These are phyloP conservation scores for Serpula lacrymans DNA, from an alignment of 768 basidiomycete genomes.

Conservation along the genomic window DNA sequence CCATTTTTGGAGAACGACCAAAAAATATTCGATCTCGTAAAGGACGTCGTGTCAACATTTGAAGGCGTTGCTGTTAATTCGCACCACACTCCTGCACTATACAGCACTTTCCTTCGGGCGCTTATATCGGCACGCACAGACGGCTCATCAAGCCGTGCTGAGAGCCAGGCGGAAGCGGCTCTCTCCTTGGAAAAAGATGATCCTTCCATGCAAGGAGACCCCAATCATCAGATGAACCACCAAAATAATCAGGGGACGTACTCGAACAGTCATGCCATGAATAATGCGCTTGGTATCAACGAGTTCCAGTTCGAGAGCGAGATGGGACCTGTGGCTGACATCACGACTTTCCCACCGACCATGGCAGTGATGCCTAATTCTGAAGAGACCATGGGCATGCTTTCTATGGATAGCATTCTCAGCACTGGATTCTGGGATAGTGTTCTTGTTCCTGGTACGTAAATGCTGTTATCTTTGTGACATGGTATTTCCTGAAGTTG, in stretches of 20 bases:
- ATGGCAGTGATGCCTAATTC: slow-evolving; percentile 56
- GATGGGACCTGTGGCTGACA: slow-evolving; percentile 82
- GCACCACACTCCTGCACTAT: slow-evolving; percentile 86
- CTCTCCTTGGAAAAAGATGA: slow-evolving; percentile 14
- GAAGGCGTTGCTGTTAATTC: slow-evolving; percentile 75
- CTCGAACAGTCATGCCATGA: slow-evolving; percentile 14
- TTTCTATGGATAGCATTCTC: slow-evolving; percentile 83
- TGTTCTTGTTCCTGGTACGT: slow-evolving; percentile 79
- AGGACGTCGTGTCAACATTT: slow-evolving; percentile 78
- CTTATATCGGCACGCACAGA: slow-evolving; percentile 56
- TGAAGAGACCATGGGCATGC: slow-evolving; percentile 39
- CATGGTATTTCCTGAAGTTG: slow-evolving; percentile 7
- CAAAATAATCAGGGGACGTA: slow-evolving; percentile 14
- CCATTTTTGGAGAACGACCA: slow-evolving; percentile 72
- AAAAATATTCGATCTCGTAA: slow-evolving; percentile 64
- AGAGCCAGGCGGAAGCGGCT: slow-evolving; percentile 22
- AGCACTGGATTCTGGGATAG: slow-evolving; percentile 85
- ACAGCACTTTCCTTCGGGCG: slow-evolving; percentile 78
- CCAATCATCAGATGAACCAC: slow-evolving; percentile 19
- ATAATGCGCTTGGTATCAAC: slow-evolving; percentile 28
- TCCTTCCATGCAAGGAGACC: slow-evolving; percentile 18
- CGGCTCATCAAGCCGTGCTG: slow-evolving; percentile 18
- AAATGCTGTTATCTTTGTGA: slow-evolving; percentile 2
- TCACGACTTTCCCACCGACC: slow-evolving; percentile 85
- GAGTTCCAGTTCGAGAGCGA: slow-evolving; percentile 76